phyloP scores from a whole-genome alignment of 345 rosid genomes.

The Orychophragmus violaceus region DNA sequence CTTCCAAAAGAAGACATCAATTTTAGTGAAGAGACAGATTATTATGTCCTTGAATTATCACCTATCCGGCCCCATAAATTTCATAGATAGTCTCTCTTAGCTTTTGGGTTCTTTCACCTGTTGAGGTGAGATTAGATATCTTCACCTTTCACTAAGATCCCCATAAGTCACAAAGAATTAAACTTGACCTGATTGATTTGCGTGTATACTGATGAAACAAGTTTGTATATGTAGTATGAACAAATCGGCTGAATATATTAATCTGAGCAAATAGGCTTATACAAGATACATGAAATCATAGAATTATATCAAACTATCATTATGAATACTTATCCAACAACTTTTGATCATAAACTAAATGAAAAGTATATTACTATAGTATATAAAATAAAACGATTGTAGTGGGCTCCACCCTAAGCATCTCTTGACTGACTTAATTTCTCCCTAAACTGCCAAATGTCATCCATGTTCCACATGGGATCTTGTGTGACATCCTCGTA shows the following conservation, averaged over 20 bases:
- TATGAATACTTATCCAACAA: not conserved
- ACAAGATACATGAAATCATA: not conserved
- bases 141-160: constrained; percentile 10
- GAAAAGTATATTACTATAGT: not conserved
- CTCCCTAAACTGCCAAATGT: constrained; percentile 65
- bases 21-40: constrained; percentile 19
- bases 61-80: not conserved
- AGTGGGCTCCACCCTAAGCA: constrained; percentile 15
- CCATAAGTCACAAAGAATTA: not conserved
- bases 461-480: constrained; percentile 62
- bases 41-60: not conserved
- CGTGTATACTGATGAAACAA: not conserved
- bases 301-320: not conserved
- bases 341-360: constrained; percentile 1
- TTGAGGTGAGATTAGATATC: constrained; percentile 6
- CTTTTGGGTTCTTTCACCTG: constrained; percentile 8
- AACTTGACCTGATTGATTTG: not conserved
- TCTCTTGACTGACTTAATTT: constrained; percentile 24
- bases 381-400: not conserved
- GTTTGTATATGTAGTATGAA: not conserved
- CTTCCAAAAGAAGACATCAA: not conserved
- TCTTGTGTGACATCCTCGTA: constrained; percentile 44
- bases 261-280: not conserved
- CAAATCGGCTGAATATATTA: not conserved
- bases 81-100: constrained; percentile 1